Base-by-base conservation (phyloP, 2,329 filamentous ascomycete species). In the Aureobasidium lini region DNA sequence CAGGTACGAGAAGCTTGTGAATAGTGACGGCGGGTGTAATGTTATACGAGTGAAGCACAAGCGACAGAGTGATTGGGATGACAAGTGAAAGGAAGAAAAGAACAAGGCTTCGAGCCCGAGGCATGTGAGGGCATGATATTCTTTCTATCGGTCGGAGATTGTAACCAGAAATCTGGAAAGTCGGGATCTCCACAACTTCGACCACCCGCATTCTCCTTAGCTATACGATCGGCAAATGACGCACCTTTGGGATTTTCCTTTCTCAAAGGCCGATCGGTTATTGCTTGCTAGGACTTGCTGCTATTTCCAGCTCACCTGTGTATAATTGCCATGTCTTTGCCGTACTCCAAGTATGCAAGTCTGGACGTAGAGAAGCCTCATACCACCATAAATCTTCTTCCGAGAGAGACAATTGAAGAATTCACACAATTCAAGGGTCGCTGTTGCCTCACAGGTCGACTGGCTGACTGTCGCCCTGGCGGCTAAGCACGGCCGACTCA, bases 401-500 rank as follows among this genome's bases (percentile, higher is more conserved):
- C 13, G 13, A 36, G 34, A 36, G 8, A 13, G 1, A 36, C 4
- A 5, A 2, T 36, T 36, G 8, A 9, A 36, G 18, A 16, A 13
- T 18, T 40, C 48, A 40, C 37, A 40, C 40, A 13, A 15, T 52
- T 29, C 15, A 4, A 29, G 23, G 28, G 28, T 39, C 6, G 10
- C 15, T 54, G 29, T 37, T 7, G 29, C 8, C n/a, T 2, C 10
- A 8, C 28, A 37, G 40, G 52, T 57, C 32, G 52, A 43, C 52
- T 46, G 52, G 52, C 40, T 57, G 52, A 40, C 52, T 46, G 40
- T 57, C 52, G 29, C 52, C 52, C 52, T 57, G 4, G 6, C 50
- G 37, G 29, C 18, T 31, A 11, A 42, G 28, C 39, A 44, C 39
- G 39, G 40, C 52, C 39, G 39, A 46, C 8, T 10, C 52, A 57